Evolutionary conservation across 495 filamentous ascomycete species (phyloP).

Genomic region (Endocarpon pusillum): DNA sequence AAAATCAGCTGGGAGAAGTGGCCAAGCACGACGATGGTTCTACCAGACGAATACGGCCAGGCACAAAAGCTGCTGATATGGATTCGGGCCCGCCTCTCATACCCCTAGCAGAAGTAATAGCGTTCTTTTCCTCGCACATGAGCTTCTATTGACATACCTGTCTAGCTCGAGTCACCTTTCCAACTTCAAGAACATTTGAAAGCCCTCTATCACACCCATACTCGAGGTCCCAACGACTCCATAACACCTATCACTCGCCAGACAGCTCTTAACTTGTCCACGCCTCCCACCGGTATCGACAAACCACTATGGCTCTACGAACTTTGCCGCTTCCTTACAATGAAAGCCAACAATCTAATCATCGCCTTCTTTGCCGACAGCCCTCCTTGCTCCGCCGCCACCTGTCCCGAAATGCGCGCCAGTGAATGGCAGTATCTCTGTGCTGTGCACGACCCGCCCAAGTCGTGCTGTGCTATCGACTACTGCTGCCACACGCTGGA

Average conservation of each 20-base stretch:
- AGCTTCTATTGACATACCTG: constrained; percentile 10
- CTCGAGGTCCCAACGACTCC: constrained; percentile 39
- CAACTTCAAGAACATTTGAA: constrained; percentile 97
- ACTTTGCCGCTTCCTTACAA: constrained; percentile 82
- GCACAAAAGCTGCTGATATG: constrained; percentile 82
- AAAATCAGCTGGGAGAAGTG: constrained; percentile 23
- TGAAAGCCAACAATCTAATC: constrained; percentile 81
- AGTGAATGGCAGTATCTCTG: constrained; percentile 98
- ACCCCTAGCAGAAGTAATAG: constrained; percentile 67
- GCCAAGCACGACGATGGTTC: constrained; percentile 44
- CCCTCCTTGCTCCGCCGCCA: constrained; percentile 67
- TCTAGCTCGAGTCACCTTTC: constrained; percentile 81
- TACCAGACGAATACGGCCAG: constrained; percentile 74
- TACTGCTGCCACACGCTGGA: constrained; percentile 98
- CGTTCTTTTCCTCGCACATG: constrained; percentile 7
- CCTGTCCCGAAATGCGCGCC: constrained; percentile 96
- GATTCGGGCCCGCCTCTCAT: constrained; percentile 76
- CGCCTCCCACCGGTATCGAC: constrained; percentile 63
- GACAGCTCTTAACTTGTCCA: constrained; percentile 54
- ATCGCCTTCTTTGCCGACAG: constrained; percentile 80
- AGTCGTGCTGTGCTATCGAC: constrained; percentile 92
- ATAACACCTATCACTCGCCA: constrained; percentile 52
- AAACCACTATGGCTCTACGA: constrained; percentile 91
- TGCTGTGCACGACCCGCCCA: constrained; percentile 88
- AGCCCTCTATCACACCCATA: constrained; percentile 70